These are phyloP conservation scores for Argentina anserina DNA, from an alignment of 306 rosid genomes.

Conservation along the genomic window DNA sequence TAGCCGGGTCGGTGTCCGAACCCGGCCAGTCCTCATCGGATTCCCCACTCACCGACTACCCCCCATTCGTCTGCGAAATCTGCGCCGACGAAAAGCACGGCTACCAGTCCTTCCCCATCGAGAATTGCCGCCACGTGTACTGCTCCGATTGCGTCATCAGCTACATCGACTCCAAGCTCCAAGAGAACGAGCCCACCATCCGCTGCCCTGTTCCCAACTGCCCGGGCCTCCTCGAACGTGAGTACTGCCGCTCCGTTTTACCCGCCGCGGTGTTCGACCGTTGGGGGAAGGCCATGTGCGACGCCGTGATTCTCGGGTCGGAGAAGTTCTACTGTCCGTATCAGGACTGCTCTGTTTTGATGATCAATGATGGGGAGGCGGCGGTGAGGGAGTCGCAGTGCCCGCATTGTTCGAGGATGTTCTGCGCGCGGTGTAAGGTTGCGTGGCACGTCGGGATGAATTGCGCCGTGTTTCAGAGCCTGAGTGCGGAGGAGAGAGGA, in stretches of 20 bases:
- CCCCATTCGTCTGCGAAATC: slow-evolving; percentile 24
- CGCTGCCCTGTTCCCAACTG: slow-evolving; percentile 48
- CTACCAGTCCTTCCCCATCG: slow-evolving; percentile 11
- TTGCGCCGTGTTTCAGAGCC: slow-evolving; percentile 31
- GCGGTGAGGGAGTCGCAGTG: slow-evolving; percentile 31
- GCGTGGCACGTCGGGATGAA: slow-evolving; percentile 48
- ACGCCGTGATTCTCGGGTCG: slow-evolving; percentile 15
- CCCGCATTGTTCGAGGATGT: slow-evolving; percentile 44
- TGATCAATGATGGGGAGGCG: slow-evolving; percentile 13
- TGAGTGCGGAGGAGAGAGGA: slow-evolving; percentile 27
- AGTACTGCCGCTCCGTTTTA: slow-evolving; percentile 31
- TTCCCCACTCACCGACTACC: neutral
- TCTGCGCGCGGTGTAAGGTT: slow-evolving; percentile 48
- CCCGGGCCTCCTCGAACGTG: slow-evolving; percentile 27
- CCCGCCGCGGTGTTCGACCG: slow-evolving; percentile 23
- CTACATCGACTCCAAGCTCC: slow-evolving; percentile 47
- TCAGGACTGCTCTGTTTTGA: slow-evolving; percentile 49
- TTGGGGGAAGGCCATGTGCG: slow-evolving; percentile 47
- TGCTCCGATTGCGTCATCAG: slow-evolving; percentile 44
- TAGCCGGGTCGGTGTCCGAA: neutral
- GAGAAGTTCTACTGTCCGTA: slow-evolving; percentile 43
- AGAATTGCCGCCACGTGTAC: slow-evolving; percentile 44
- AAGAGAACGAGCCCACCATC: slow-evolving; percentile 28
- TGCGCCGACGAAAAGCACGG: slow-evolving; percentile 29
- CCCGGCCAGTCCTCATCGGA: slow-evolving; percentile 4